Percentiles rank a stretch among this genome's conserved stretches.
These are phyloP conservation scores for Acanthamoeba sp. DNA, from an alignment of 208 protist species.

Conservation along the genomic window DNA sequence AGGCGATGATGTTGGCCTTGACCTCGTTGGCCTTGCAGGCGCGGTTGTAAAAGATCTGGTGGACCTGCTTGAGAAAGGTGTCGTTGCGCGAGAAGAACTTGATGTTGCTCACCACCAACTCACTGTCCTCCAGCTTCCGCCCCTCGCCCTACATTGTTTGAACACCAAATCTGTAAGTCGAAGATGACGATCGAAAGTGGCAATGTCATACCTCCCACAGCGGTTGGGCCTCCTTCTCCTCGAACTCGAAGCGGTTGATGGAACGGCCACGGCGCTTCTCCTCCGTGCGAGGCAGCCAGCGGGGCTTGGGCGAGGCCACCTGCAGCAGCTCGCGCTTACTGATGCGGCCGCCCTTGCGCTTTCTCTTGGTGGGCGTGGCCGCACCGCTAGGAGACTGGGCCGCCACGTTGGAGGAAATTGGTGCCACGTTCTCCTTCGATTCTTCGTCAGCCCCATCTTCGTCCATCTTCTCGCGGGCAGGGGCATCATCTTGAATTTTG, in stretches of 20 bases:
- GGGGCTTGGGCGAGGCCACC: slow-evolving; percentile 30
- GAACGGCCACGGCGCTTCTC: background rate
- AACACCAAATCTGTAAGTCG: background rate
- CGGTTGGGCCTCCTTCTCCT: slow-evolving; percentile 16
- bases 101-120: slow-evolving; percentile 36
- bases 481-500: too few species aligned
- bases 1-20: slow-evolving; percentile 48
- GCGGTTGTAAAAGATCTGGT: slow-evolving; percentile 42
- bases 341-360: background rate
- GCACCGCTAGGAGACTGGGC: background rate
- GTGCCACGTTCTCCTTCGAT: slow-evolving; percentile 22
- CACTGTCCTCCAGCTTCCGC: slow-evolving; percentile 36
- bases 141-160: background rate
- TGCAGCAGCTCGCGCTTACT: slow-evolving; percentile 20
- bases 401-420: background rate
- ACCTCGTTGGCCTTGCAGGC: slow-evolving; percentile 46
- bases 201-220: slow-evolving; percentile 4
- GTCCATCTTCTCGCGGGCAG: background rate
- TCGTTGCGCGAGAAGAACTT: slow-evolving; percentile 44
- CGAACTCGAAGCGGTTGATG: slow-evolving; percentile 20
- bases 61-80: slow-evolving; percentile 23
- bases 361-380: background rate
- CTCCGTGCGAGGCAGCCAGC: background rate
- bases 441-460: slow-evolving; percentile 1
- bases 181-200: background rate